Evolutionary conservation across 768 basidiomycete genomes (phyloP), one percentile per base, ranked within the genome.

Genomic region (Boletus vinaceobasis): DNA sequence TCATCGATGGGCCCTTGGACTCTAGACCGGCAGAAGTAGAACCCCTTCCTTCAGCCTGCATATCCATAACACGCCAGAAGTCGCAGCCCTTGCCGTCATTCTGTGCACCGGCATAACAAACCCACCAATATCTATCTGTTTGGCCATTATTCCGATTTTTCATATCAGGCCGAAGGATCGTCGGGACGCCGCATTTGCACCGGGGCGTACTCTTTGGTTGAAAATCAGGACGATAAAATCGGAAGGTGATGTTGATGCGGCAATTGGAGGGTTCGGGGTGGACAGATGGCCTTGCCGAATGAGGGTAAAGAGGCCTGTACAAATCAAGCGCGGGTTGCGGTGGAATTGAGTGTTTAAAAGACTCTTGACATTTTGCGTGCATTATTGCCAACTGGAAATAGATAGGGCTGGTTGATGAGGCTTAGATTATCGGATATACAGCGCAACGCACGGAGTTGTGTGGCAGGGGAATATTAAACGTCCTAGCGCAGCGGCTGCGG

Each of bases 161-260:
- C 88, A 91, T 90, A 62, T 92, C 88, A 4, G 90, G 78, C 23
- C 88, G 73, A 47, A 92, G 72, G 39, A 88, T 80, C 10, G 81
- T 84, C 1, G 89, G 87, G 21, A 88, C 73, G 14, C 78, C 81
- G 64, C 90, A 93, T 60, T 84, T 81, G 63, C 91, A 93, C 42
- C 76, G 77, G 1, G 90, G 90, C 1, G 81, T 89, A 37, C 72
- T 82, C 23, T 73, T 64, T 4, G 90, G 80, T 23, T 75, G 74
- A 66, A 88, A 93, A 70, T 93, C 90, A 7, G 91, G 91, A 51
- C 91, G 80, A 60, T 86, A 93, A 65, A 93, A 93, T 15, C 91
- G 79, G 66, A 93, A 93, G 1, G 90, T 93, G 53, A 93, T 85
- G 61, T 93, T 93, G 63, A 93, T 90, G 26, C 89, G 82, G 59